Base-by-base conservation (phyloP, 2,329 filamentous ascomycete genomes). In the Colletotrichum ledebouriae region DNA sequence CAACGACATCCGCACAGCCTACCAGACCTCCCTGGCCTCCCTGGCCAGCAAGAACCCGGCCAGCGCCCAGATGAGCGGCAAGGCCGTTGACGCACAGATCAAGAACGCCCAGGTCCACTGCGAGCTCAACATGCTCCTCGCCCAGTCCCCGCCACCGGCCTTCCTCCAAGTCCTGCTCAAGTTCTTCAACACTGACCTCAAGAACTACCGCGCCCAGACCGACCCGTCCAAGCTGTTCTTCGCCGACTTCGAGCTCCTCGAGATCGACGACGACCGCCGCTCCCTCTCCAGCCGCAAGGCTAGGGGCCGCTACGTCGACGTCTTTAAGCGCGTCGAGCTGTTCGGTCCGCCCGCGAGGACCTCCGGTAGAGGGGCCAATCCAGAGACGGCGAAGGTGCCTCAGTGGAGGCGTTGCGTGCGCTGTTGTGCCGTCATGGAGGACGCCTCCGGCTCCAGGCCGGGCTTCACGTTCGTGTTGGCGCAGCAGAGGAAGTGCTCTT, bases 221-320 rank as follows among this genome's bases (percentile, higher is more conserved):
- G 89, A 96, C 71, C 85, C 88, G 33, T 86, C 90, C 10, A 85
- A 85, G 69, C 83, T 97, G 56, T 92, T 92, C 79, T 92, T 94
- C 78, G 87, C 88, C 56, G 88, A 96, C 75, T 93, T 90, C 63
- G 84, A 84, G 56, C 86, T 92, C 76, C 82, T 96, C 11, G 91
- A 91, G 5, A 82, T 93, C 13, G 84, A 86, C 10, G 85, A 90
- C 60, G 87, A 90, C 67, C 78, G 79, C 13, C 80, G 81, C 17
- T 86, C 85, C 4, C 75, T 87, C 12, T 77, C 75, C 3, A 73
- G 75, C 20, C 78, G 79, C 65, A 78, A 76, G 66, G 75, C 76
- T 2, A 78, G 73, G 42, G 78, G 79, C 1, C 72, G 75, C 6
- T 82, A 84, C 61, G 78, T 89, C 6, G 87, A 89, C 71, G 78